phyloP scores from a whole-genome alignment of 345 rosid species.

The Excoecaria cochinchinensis region DNA sequence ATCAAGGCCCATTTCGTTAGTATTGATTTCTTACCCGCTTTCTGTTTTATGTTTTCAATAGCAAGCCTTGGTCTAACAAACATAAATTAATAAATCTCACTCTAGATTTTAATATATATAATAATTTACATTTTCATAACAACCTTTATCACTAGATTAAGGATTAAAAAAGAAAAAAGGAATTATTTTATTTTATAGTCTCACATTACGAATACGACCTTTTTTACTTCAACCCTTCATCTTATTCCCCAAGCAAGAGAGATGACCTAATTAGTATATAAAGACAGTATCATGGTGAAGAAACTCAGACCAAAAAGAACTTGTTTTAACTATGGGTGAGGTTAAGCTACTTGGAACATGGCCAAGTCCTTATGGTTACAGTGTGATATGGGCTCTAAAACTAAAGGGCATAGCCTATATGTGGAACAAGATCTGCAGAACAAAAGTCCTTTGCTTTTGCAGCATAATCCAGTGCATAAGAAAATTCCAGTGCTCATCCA shows the following conservation, averaged over 20 bases:
- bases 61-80: background rate
- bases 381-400: constrained; percentile 10
- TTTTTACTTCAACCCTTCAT: background rate
- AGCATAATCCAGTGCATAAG: constrained; percentile 3
- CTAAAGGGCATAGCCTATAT: constrained; percentile 5
- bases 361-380: background rate
- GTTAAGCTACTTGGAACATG: background rate
- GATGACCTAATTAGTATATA: background rate
- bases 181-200: no score
- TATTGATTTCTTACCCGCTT: constrained; percentile 8
- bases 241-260: background rate
- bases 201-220: no score
- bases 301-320: background rate
- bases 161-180: no score
- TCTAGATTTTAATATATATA: no score
- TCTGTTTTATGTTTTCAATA: background rate
- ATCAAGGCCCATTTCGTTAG: constrained; percentile 78
- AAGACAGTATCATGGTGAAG: background rate
- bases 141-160: no score
- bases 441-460: background rate
- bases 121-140: no score
- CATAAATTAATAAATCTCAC: no score
- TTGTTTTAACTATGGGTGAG: background rate
- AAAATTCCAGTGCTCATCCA: constrained; percentile 12
- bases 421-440: constrained; percentile 3